Conservation (phyloP, 1,284 basidiomycete genomes). For the Phaffia rhodozyma region DNA sequence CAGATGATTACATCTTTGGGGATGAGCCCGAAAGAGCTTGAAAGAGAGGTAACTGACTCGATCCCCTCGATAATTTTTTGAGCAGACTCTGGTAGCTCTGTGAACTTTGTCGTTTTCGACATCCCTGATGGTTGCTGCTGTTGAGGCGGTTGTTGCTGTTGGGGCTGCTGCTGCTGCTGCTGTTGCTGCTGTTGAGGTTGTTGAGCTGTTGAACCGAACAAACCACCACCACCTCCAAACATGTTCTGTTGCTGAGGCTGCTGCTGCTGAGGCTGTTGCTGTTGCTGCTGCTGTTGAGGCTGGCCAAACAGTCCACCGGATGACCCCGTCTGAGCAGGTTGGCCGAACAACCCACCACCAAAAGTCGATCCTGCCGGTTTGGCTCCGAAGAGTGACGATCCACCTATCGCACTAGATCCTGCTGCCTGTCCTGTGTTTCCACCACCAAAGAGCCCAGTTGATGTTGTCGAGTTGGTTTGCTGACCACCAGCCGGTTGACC, state of each 20-base stretch:
- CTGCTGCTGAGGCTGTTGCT: neutral
- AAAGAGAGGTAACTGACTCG: constrained; percentile 21
- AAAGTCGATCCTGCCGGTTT: neutral
- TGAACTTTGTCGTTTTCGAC: constrained; percentile 25
- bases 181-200: constrained; percentile 10
- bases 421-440: too few species aligned
- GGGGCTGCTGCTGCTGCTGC: constrained; percentile 15
- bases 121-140: constrained; percentile 16
- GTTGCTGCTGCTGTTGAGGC: constrained; percentile 6
- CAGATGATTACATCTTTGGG: neutral
- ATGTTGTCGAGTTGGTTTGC: neutral
- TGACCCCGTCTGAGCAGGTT: neutral
- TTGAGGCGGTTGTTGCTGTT: constrained; percentile 11
- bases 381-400: neutral
- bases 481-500: constrained; percentile 3
- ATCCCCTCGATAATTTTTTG: constrained; percentile 24
- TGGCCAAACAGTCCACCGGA: constrained; percentile 3
- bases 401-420: neutral
- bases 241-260: constrained; percentile 16
- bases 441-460: too few species aligned
- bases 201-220: constrained; percentile 8
- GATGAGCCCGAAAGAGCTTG: neutral
- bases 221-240: constrained; percentile 5
- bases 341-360: too few species aligned
- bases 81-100: constrained; percentile 26